These are phyloP conservation scores for Gypsophila paniculata DNA, from an alignment of 179 eudicot species.

Conservation along the genomic window DNA sequence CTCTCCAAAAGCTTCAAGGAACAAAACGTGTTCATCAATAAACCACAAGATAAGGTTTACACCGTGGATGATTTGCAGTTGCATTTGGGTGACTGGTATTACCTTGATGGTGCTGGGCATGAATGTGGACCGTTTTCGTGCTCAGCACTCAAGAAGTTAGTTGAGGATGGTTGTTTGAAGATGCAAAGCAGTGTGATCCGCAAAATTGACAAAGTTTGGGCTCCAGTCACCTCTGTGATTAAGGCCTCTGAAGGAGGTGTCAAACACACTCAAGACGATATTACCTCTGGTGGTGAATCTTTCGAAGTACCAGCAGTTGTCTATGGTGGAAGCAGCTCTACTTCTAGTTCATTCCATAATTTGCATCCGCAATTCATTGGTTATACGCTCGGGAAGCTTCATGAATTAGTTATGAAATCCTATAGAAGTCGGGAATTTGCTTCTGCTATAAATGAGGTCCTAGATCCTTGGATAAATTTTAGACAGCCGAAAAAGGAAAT, in stretches of 20 bases:
- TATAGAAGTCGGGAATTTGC: constrained; percentile 92
- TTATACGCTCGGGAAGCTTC: constrained; percentile 88
- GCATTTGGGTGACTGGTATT: constrained; percentile 90
- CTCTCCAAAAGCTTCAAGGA: constrained; percentile 41
- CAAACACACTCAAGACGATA: constrained; percentile 30
- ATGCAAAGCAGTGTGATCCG: constrained; percentile 70
- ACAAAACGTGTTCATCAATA: constrained; percentile 37
- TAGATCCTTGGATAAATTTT: constrained; percentile 91
- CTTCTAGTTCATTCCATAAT: constrained; percentile 49
- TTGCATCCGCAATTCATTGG: constrained; percentile 91
- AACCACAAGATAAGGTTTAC: constrained; percentile 66
- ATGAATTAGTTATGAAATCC: constrained; percentile 90
- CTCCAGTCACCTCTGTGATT: constrained; percentile 51
- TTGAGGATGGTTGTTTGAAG: constrained; percentile 60
- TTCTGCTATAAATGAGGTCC: constrained; percentile 87
- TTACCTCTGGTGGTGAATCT: constrained; percentile 31
- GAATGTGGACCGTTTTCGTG: constrained; percentile 76
- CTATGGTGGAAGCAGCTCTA: constrained; percentile 24
- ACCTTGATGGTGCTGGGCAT: constrained; percentile 91
- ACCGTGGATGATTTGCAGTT: constrained; percentile 59
- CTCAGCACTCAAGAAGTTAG: constrained; percentile 52
- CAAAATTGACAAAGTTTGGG: constrained; percentile 81
- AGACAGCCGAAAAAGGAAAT: constrained; percentile 85
- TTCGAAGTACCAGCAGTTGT: constrained; percentile 29
- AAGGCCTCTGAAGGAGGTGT: constrained; percentile 31